phyloP scores from a whole-genome alignment of 2,329 filamentous ascomycete genomes.

The Alternaria alternata region DNA sequence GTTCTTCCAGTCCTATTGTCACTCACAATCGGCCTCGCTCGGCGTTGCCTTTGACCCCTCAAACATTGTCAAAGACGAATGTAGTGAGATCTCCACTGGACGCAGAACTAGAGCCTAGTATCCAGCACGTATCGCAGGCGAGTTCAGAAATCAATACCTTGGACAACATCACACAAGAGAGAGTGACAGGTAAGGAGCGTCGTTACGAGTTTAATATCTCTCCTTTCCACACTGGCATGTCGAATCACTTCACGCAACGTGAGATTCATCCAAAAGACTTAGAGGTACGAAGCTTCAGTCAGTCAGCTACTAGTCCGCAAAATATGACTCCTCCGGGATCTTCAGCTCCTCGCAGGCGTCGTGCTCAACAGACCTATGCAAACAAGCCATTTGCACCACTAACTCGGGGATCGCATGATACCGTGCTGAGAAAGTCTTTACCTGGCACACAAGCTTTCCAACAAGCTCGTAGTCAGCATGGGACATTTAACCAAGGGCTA shows the following conservation, averaged over 20 bases:
- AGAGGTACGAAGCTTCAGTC: not conserved
- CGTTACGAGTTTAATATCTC: not conserved
- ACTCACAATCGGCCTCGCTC: slow-evolving; percentile 4
- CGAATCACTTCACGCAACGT: not conserved
- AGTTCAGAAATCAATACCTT: not conserved
- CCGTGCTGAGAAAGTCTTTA: slow-evolving; percentile 34
- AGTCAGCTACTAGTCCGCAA: not conserved
- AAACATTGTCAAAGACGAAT: slow-evolving; percentile 19
- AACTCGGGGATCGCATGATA: slow-evolving; percentile 18
- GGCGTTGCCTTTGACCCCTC: slow-evolving; percentile 27
- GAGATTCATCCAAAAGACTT: not conserved
- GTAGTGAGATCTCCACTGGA: not conserved
- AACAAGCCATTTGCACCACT: slow-evolving; percentile 45
- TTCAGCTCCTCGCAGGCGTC: not conserved
- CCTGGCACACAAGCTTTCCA: slow-evolving; percentile 3
- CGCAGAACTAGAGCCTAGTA: slow-evolving; percentile 18
- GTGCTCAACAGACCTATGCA: slow-evolving; percentile 7
- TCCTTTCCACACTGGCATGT: not conserved
- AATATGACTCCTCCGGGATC: not conserved
- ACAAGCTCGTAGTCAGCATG: slow-evolving; percentile 1
- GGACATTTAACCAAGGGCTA: not conserved
- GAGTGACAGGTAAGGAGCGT: too few relatives aligned
- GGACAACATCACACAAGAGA: not conserved
- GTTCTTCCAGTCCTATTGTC: slow-evolving; percentile 15
- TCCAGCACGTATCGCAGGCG: slow-evolving; percentile 5